These are phyloP conservation scores for Tricholoma furcatifolium DNA, from an alignment of 768 basidiomycete species.

Conservation along the genomic window DNA sequence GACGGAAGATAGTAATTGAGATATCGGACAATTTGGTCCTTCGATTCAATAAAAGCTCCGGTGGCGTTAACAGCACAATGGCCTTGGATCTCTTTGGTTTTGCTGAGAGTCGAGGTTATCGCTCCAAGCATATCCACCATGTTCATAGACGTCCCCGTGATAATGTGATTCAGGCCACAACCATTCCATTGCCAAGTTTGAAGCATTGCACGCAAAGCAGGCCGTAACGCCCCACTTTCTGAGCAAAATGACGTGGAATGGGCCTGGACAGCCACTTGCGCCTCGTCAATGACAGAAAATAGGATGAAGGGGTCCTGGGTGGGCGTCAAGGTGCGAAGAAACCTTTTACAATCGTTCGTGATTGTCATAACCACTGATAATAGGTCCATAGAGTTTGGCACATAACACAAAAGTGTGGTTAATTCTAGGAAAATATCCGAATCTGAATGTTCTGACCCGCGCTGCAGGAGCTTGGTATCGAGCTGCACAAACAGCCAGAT, in stretches of 20 bases:
- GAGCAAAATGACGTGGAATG: no score
- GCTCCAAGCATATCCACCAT: neutral
- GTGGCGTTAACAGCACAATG: neutral
- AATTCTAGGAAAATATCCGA: neutral
- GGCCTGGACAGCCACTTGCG: neutral
- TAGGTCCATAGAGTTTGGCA: no score
- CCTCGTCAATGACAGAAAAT: slow-evolving; percentile 2
- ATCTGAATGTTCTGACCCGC: no score
- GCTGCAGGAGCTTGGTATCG: neutral
- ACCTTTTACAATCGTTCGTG: neutral
- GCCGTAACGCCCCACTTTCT: no score
- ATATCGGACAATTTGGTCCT: no score
- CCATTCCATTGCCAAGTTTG: no score
- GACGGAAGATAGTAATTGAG: no score
- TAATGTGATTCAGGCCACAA: neutral
- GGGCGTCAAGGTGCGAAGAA: no score
- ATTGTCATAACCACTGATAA: no score
- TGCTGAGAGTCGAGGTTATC: neutral
- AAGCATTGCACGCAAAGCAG: no score
- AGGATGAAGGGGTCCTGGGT: neutral
- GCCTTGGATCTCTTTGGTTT: neutral
- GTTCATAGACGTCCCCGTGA: neutral
- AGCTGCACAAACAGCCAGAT: neutral
- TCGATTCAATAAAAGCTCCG: no score
- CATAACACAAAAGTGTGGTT: neutral